phyloP scores from a whole-genome alignment of 2,329 filamentous ascomycete genomes.

The Xylaria sp. region DNA sequence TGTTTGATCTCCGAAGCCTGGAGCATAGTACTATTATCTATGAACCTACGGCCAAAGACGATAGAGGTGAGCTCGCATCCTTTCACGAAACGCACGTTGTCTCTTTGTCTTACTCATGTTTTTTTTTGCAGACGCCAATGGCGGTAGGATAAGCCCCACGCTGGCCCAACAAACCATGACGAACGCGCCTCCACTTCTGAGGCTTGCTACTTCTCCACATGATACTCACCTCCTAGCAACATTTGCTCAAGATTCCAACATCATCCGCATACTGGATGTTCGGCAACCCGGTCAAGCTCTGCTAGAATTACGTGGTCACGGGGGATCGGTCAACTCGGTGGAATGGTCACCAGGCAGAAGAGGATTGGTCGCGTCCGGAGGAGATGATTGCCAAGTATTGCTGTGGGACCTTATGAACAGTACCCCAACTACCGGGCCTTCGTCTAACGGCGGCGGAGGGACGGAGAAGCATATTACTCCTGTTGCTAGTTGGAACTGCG shows the following conservation, averaged over 20 bases:
- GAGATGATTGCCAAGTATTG: slow-evolving; percentile 89
- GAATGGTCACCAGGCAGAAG: slow-evolving; percentile 93
- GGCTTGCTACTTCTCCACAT: slow-evolving; percentile 90
- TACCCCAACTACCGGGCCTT: slow-evolving; percentile 58
- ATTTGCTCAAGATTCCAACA: slow-evolving; percentile 90
- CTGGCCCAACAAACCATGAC: slow-evolving; percentile 81
- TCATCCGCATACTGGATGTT: slow-evolving; percentile 95
- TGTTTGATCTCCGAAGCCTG: slow-evolving; percentile 96
- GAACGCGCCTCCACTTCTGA: slow-evolving; percentile 80
- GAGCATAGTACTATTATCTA: slow-evolving; percentile 99
- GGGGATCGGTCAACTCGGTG: slow-evolving; percentile 86
- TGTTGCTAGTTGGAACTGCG: slow-evolving; percentile 83
- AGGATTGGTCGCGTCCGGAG: slow-evolving; percentile 90
- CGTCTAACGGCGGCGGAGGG: slow-evolving; percentile 62
- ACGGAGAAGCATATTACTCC: slow-evolving; percentile 72
- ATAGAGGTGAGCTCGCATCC: slow-evolving; percentile 65
- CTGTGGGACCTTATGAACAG: slow-evolving; percentile 92
- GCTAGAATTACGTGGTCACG: slow-evolving; percentile 90
- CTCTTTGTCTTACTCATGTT: slow-evolving; percentile 18
- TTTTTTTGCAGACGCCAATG: slow-evolving; percentile 60
- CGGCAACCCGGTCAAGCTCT: slow-evolving; percentile 95
- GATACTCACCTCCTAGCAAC: slow-evolving; percentile 97
- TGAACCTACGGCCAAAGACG: slow-evolving; percentile 90
- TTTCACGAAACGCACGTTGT: neutral
- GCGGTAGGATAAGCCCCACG: slow-evolving; percentile 76